Base-by-base conservation (phyloP, 495 filamentous ascomycete genomes). In the Staphylotrichum tortipilum region DNA sequence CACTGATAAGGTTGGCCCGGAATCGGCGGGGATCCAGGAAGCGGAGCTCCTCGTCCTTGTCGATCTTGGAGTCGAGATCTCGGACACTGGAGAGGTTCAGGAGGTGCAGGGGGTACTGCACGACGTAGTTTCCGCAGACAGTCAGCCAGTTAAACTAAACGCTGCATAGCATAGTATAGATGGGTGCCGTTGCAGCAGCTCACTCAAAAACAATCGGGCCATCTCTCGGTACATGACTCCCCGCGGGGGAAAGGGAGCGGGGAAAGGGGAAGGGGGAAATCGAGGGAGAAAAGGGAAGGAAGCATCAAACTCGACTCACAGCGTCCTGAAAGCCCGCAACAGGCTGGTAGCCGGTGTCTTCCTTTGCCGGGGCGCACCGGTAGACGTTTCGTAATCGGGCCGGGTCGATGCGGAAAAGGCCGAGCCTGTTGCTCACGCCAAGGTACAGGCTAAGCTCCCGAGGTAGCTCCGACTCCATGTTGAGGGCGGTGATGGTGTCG, bases 301-400 rank as follows among this genome's bases (percentile, higher is more conserved):
- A 6, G 19, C 12, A 12, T 19, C 23, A 38, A 5, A 7, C 6
- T 28, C 7, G 14, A 30, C 80, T 54, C 68, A 84, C 82, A 15
- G 88, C 83, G 67, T 97, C 91, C 47, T 84, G 82, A 60, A 95
- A 94, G 50, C 85, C 86, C 0, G 84, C 81, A 9, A 79, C 75
- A 4, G 87, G 78, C 57, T 92, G 85, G 59, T 86, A 90, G 2
- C 87, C 86, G 0, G 86, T 64, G 10, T 77, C 70, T 23, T 78
- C 75, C 56, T 78, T 77, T n/a, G 63, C 71, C 0, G 90, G 90
- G 6, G 89, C 88, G 61, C 80, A 84, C 61, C 87, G 77, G 58
- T 80, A 80, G 14, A 95, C 85, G 53, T 85, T 67, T 26, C 91
- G 75, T 19, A 77, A 63, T 46, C 79, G 70, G 19, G 60, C 57